A percentile compares a stretch with the other conserved stretches of the same genome.
These are phyloP conservation scores for Fomitopsis schrenkii DNA, from an alignment of 1,284 basidiomycete species.

Conservation along the genomic window DNA sequence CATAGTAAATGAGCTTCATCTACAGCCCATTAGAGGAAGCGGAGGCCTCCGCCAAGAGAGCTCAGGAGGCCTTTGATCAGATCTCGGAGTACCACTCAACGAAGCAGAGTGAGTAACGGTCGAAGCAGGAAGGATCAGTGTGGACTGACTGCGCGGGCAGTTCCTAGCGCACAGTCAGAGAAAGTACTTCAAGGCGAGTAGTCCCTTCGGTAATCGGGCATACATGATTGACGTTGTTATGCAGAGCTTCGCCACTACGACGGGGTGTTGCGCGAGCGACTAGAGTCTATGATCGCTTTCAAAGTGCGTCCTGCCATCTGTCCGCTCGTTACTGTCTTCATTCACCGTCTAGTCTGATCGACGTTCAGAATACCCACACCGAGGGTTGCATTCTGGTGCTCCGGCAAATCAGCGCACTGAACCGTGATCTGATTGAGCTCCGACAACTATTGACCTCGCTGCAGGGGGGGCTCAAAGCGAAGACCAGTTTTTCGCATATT, in stretches of 20 bases:
- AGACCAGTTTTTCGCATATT: constrained; percentile 88
- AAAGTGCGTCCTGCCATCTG: constrained; percentile 44
- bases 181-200: constrained; percentile 48
- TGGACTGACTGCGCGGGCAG: constrained; percentile 21
- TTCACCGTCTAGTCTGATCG: neutral
- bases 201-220: too few relatives aligned
- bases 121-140: neutral
- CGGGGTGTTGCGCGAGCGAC: constrained; percentile 51
- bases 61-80: constrained; percentile 55
- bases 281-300: constrained; percentile 49
- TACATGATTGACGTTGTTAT: neutral
- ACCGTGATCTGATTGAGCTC: constrained; percentile 71
- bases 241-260: constrained; percentile 66
- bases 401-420: constrained; percentile 69
- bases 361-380: constrained; percentile 69
- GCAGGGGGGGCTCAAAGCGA: constrained; percentile 65
- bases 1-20: constrained; percentile 6
- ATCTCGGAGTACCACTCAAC: constrained; percentile 43
- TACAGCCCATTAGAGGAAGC: constrained; percentile 57
- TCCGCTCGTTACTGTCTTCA: neutral
- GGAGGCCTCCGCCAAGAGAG: constrained; percentile 45
- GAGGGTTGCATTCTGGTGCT: constrained; percentile 64
- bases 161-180: constrained; percentile 48
- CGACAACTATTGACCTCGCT: constrained; percentile 59
- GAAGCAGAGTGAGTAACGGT: constrained; percentile 19